A percentile compares a stretch with the other conserved stretches of the same genome.
Evolutionary conservation across 2,329 filamentous ascomycete species (phyloP).

Genomic region (Trichoderma koningiopsis): DNA sequence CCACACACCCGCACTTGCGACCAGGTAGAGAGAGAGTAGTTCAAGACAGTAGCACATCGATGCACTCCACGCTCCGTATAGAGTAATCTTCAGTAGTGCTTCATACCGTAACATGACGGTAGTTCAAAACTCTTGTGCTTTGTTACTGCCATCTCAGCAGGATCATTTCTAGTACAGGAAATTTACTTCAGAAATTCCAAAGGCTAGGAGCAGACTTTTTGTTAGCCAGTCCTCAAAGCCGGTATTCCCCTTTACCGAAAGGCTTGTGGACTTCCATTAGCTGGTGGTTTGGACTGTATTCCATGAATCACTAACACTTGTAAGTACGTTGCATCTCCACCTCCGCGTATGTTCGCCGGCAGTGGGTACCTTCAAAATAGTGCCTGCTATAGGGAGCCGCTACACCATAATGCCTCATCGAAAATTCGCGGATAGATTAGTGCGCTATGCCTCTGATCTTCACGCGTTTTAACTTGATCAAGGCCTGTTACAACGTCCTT

Average conservation of each 20-base stretch:
- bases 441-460: conserved; percentile 2
- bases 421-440: conserved; percentile 2
- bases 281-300: neutral
- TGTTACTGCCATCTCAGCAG: neutral
- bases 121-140: neutral
- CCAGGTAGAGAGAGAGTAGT: neutral
- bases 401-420: conserved; percentile 21
- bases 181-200: neutral
- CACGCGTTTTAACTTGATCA: neutral
- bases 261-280: neutral
- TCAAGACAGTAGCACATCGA: neutral
- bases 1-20: conserved; percentile 5
- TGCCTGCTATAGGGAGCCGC: conserved; percentile 2
- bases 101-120: neutral
- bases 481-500: neutral
- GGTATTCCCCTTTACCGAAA: neutral
- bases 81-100: conserved; percentile 8
- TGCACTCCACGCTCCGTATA: conserved; percentile 9
- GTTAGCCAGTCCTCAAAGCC: neutral
- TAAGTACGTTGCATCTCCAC: conserved; percentile 11
- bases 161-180: neutral
- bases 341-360: conserved; percentile 11
- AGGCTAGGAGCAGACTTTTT: neutral
- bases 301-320: neutral
- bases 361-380: conserved; percentile 16